Evolutionary conservation across 2,329 filamentous ascomycete species (phyloP), one percentile per base, ranked within the genome.

Genomic region (Fusarium pseudograminearum): DNA sequence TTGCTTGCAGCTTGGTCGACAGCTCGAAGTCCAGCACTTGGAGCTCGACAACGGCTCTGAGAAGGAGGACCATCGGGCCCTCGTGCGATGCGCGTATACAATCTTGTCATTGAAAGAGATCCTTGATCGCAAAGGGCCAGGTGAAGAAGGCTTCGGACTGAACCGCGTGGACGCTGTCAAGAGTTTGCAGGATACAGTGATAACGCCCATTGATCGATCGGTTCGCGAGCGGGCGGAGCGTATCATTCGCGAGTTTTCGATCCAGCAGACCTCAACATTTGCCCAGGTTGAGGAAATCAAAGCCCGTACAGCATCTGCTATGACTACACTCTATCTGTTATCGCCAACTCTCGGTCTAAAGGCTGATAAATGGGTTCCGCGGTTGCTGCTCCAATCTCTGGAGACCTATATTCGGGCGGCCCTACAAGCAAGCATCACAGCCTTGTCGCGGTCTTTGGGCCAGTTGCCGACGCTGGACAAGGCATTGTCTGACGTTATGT

Each of bases 321-420:
- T 97, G 57, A 83, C 89, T 10, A 86, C 93, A 3, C 85, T 99
- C 4, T 97, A 95, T 76, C 84, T 98, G 2, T 84, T 98, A 7
- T 97, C 93, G 4, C 91, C 93, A 1, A 85, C 87, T 0, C 80
- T 86, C 0, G 81, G 83, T 33, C 80, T 82, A 31, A 84, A 84
- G 45, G 83, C 82, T 1, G 86, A 88, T 46, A 85, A 83, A 67
- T 86, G 86, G 83, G 83, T 87, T 22, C 93, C 94, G 0, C 86
- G 88, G 16, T 82, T 95, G 7, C 86, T 98, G 54, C 85, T 97
- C 30, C 87, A 90, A 64, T 88, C 92, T 0, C 82, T 98, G 10
- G 93, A 97, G 78, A 86, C 89, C 1, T 97, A 97, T 75, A 86
- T 98, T 52, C 91, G 94, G 56, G 91, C 91, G 0, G 88, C 93